A percentile compares a stretch with the other conserved stretches of the same genome.
These are phyloP conservation scores for Barnettozyma populi DNA, from an alignment of 805 yeast species.

Conservation along the genomic window DNA sequence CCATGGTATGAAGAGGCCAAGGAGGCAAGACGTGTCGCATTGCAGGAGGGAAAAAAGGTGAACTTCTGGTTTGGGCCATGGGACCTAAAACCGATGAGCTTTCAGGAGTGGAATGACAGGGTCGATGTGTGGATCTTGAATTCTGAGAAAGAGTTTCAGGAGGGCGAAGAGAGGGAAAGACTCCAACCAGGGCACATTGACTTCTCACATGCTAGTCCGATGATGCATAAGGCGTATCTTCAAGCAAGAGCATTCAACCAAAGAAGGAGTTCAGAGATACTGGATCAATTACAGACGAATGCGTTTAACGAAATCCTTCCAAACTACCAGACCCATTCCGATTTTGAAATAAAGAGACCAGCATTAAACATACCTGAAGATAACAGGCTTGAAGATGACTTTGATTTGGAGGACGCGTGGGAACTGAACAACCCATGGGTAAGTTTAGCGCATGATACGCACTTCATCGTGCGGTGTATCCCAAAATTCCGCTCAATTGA, in stretches of 20 bases:
- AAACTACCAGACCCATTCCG: conserved; percentile 11
- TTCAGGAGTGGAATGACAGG: conserved; percentile 30
- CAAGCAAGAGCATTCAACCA: conserved; percentile 14
- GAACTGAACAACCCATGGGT: conserved; percentile 25
- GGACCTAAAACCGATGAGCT: conserved; percentile 46
- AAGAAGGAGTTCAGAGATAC: conserved; percentile 17
- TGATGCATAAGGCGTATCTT: conserved; percentile 13
- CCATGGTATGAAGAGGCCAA: conserved; percentile 73
- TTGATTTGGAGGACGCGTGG: conserved; percentile 24
- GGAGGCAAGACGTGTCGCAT: conserved; percentile 41
- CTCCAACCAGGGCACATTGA: background rate
- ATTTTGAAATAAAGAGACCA: conserved; percentile 10
- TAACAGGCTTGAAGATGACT: conserved; percentile 18
- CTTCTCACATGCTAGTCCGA: conserved; percentile 3
- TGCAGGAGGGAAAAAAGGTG: conserved; percentile 40
- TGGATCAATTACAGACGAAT: conserved; percentile 13
- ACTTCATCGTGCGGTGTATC: conserved; percentile 20
- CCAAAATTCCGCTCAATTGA: conserved; percentile 20
- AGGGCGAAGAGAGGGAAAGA: background rate
- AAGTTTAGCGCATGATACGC: conserved; percentile 18
- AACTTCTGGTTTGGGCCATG: conserved; percentile 67
- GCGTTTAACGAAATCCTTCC: conserved; percentile 17
- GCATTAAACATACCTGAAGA: conserved; percentile 14
- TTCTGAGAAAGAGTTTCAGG: conserved; percentile 10
- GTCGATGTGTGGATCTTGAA: conserved; percentile 23